phyloP scores from a whole-genome alignment of 257 asterid species.

The Ilex asprella region DNA sequence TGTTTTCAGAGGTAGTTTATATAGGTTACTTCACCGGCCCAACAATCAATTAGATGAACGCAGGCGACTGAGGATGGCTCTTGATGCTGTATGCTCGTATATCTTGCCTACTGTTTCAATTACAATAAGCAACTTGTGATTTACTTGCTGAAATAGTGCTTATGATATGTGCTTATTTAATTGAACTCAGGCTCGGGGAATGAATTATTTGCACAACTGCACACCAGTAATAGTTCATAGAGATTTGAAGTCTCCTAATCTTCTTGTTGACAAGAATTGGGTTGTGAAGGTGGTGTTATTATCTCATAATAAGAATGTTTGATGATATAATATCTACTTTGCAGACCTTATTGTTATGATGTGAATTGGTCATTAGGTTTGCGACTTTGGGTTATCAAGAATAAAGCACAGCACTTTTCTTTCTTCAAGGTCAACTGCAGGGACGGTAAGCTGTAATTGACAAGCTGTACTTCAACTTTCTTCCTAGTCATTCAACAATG shows the following conservation, averaged over 20 bases:
- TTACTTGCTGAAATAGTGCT: conserved; percentile 7
- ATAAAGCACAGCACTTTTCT: conserved; percentile 93
- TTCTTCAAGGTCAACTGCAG: conserved; percentile 95
- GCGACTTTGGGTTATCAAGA: conserved; percentile 90
- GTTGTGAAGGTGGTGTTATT: conserved; percentile 70
- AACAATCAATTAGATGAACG: conserved; percentile 90
- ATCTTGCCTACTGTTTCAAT: conserved; percentile 12
- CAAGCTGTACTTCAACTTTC: not conserved
- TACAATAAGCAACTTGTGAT: conserved; percentile 9
- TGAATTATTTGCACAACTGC: conserved; percentile 95
- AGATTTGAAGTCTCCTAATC: conserved; percentile 95
- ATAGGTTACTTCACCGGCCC: conserved; percentile 86
- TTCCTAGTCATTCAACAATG: not conserved
- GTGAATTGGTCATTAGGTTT: conserved; percentile 39
- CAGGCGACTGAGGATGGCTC: conserved; percentile 87
- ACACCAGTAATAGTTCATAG: conserved; percentile 90
- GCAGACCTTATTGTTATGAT: not conserved
- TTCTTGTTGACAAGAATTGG: conserved; percentile 96
- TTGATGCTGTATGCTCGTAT: conserved; percentile 74
- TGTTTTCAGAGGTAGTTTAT: conserved; percentile 85
- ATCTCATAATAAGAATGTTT: conserved; percentile 10
- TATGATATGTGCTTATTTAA: conserved; percentile 12
- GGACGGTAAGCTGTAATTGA: conserved; percentile 62
- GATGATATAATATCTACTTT: not conserved
- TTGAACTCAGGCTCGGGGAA: conserved; percentile 76